Evolutionary conservation across 2,329 filamentous ascomycete species (phyloP), one percentile per base, ranked within the genome.

Genomic region (Ampelomyces quisqualis): DNA sequence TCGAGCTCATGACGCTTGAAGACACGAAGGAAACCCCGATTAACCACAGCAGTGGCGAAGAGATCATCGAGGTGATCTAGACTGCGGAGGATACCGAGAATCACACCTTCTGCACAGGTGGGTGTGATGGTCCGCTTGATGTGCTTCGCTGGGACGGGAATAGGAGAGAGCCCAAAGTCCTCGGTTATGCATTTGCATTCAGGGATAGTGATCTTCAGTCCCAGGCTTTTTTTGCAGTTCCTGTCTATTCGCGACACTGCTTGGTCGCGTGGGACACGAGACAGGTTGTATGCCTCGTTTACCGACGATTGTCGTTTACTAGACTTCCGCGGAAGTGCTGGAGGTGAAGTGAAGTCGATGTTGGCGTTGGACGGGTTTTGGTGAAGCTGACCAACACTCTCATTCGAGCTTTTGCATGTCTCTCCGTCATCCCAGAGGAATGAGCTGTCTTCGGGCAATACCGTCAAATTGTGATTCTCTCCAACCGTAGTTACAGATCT

Each of bases 1-100:
- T 68, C 58, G 32, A 82, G 65, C 50, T 82, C 78, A 51, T 81
- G 70, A 14, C 70, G 65, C 56, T 81, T 80, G 64, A 79, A 83
- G 0, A 79, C 72, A 3, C 68, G 68, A 52, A 80, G 80, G 62
- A 82, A 81, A 14, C 74, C 75, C 33, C 70, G 72, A 55, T 77
- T 81, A 32, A 81, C 69, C 6, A 76, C 63, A 4, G 77, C 77
- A 3, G 75, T 70, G 22, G 73, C 72, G 51, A 79, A 79, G 0
- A 84, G 68, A 53, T 82, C 79, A 22, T 77, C 71, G 2, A 80
- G 65, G 2, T 70, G 72, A 23, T 70, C 62, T 6, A 80, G 67
- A 4, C 65, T 70, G 30, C 70, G 62, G 43, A 82, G 64, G 8
- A 83, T 78, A n/a, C 60, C 55, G 13, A 77, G 56, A 11, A 81